A percentile compares a stretch with the other conserved stretches of the same genome.
Conservation (phyloP, 257 asterid genomes). For the Galeopsis tetrahit region DNA sequence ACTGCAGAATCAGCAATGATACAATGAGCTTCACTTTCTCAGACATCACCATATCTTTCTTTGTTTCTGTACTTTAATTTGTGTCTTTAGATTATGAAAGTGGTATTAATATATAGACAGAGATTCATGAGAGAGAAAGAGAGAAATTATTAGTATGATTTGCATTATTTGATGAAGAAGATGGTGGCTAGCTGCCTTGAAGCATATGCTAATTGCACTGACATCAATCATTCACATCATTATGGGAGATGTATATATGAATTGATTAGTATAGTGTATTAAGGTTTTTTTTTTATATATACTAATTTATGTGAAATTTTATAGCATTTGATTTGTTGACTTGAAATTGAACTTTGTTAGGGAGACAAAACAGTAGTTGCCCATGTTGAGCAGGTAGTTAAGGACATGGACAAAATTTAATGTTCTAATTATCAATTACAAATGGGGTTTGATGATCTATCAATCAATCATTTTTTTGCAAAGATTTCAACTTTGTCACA, state of each 20-base stretch:
- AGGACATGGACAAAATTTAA: constrained; percentile 32
- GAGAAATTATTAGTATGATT: constrained; percentile 22
- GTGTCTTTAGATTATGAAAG: not conserved
- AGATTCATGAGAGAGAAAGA: constrained; percentile 7
- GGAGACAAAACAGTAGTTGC: constrained; percentile 64
- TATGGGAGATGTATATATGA: constrained; percentile 41
- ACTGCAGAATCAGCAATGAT: constrained; percentile 73
- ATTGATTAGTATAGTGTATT: constrained; percentile 41
- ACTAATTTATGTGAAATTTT: constrained; percentile 37
- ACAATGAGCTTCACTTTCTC: constrained; percentile 64
- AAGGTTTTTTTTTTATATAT: constrained; percentile 32
- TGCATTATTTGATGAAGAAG: constrained; percentile 47
- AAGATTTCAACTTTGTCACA: not conserved
- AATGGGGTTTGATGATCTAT: not conserved
- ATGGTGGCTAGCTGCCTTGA: constrained; percentile 33
- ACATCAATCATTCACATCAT: constrained; percentile 47
- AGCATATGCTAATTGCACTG: constrained; percentile 54
- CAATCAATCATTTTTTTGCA: not conserved
- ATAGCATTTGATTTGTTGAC: constrained; percentile 48
- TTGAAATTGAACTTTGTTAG: constrained; percentile 57
- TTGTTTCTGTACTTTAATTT: constrained; percentile 16
- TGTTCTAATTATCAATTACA: constrained; percentile 21
- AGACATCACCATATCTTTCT: constrained; percentile 49
- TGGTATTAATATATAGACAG: not conserved
- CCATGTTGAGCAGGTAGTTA: constrained; percentile 69